Evolutionary conservation across 768 basidiomycete genomes (phyloP).

Genomic region (Chalciporus piperatus): DNA sequence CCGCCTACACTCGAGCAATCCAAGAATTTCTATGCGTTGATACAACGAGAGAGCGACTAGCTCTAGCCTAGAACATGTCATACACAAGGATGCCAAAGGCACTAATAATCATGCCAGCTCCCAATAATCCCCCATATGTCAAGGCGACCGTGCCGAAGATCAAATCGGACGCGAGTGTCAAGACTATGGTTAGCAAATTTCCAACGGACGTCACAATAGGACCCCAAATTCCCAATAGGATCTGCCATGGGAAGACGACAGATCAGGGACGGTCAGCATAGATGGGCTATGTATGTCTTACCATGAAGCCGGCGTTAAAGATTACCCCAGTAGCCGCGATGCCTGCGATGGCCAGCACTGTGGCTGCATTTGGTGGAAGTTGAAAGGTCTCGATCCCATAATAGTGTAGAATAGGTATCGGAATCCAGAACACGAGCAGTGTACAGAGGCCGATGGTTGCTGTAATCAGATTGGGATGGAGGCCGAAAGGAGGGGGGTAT

Average conservation of each 20-base stretch:
- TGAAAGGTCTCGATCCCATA: slow-evolving; percentile 62
- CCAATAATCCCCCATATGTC: slow-evolving; percentile 70
- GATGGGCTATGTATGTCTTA: slow-evolving; percentile 28
- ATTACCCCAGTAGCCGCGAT: slow-evolving; percentile 71
- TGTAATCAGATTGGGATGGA: slow-evolving; percentile 82
- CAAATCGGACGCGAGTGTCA: slow-evolving; percentile 79
- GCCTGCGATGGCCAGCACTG: slow-evolving; percentile 53
- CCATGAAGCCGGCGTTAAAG: slow-evolving; percentile 89
- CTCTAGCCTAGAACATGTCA: slow-evolving; percentile 54
- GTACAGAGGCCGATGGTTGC: slow-evolving; percentile 79
- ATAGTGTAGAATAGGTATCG: slow-evolving; percentile 71
- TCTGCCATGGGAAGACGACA: slow-evolving; percentile 39
- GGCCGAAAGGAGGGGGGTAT: slow-evolving; percentile 73
- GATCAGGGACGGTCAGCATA: background rate
- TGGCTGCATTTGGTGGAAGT: slow-evolving; percentile 51
- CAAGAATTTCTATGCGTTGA: background rate
- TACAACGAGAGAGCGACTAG: background rate
- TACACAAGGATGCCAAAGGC: slow-evolving; percentile 81
- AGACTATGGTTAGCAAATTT: slow-evolving; percentile 90
- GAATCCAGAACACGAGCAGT: slow-evolving; percentile 70
- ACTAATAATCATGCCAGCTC: slow-evolving; percentile 73
- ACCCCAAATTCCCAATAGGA: slow-evolving; percentile 82
- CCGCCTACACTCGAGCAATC: background rate
- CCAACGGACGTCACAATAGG: slow-evolving; percentile 87
- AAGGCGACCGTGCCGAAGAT: slow-evolving; percentile 64